Base-by-base conservation (phyloP, 257 asterid genomes). In the Phtheirospermum japonicum region DNA sequence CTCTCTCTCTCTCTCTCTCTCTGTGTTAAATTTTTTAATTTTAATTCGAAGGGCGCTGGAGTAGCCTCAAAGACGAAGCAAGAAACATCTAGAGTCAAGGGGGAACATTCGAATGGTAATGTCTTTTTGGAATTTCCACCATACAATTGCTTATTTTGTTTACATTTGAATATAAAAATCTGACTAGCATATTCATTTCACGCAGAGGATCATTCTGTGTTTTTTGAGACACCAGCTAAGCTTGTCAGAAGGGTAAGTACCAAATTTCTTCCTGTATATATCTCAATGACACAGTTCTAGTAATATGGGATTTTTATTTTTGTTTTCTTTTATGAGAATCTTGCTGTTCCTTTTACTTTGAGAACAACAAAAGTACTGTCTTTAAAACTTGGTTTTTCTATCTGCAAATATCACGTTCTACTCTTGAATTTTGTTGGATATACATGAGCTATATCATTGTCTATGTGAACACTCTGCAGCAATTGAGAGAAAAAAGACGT, bases 171-270 rank as follows among this genome's bases (percentile, higher is more conserved):
- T 57, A 53, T 55, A 39, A 46, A 62, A 57, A 37, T 68, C 61
- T 77, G 73, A 74, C 53, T 19, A 14, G 39, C 40, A 23, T 48
- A 34, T 42, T 54, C 42, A 19, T 59, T 53, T 58, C 53, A n/a
- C 77, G 79, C 96, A 87, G 97, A 69, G 52, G 85, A 68, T 62
- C 77, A 67, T 73, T 75, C 88, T 53, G 74, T 71, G 18, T 71
- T 74, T 65, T 42, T 69, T 61, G 94, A 84, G 80, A 62, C 83
- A 48, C 89, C 92, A 43, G 82, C 77, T 36, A 82, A 69, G 73
- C 65, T 71, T 42, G 79, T 75, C 51, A 78, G 99, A 79, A 82
- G 99, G 84, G 99, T 93, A 67, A 78, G 87, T 76, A 48, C 65
- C 59, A 9, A 40, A 48, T n/a, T n/a, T n/a, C n/a, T n/a, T n/a